phyloP scores from a whole-genome alignment of 2,329 filamentous ascomycete genomes.

The Fusarium xyrophilum region DNA sequence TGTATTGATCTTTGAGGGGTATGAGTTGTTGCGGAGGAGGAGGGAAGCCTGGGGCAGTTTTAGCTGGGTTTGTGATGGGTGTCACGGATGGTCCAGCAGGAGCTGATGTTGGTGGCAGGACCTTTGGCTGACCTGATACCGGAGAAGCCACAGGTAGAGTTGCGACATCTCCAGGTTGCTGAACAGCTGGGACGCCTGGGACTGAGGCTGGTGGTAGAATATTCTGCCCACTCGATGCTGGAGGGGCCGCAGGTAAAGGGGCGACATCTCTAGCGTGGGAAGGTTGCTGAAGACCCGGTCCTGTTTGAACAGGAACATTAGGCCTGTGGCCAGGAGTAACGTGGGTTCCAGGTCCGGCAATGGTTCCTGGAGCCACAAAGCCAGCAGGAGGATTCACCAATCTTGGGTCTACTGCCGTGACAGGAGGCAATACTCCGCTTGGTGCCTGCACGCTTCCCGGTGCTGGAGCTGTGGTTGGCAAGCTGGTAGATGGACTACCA shows the following conservation, averaged over 20 bases:
- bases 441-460: accelerated
- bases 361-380: not conserved
- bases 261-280: accelerated
- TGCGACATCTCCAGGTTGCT: not conserved
- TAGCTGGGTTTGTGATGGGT: not conserved
- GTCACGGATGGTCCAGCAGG: accelerated
- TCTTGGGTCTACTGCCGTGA: accelerated
- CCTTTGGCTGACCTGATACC: not conserved
- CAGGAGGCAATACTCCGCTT: not conserved
- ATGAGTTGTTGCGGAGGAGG: not conserved
- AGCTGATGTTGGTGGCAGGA: not conserved
- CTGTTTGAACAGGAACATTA: not conserved
- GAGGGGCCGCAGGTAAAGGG: no score
- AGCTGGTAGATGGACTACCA: not conserved
- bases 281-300: not conserved
- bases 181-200: accelerated
- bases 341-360: not conserved
- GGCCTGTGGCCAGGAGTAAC: not conserved
- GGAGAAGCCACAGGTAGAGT: not conserved
- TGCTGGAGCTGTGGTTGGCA: accelerated
- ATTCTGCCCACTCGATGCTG: not conserved
- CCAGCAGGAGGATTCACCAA: not conserved
- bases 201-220: not conserved
- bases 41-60: not conserved
- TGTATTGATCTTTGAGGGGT: not conserved